Evolutionary conservation across 768 basidiomycete species (phyloP).

Genomic region (Tylopilus sp.): DNA sequence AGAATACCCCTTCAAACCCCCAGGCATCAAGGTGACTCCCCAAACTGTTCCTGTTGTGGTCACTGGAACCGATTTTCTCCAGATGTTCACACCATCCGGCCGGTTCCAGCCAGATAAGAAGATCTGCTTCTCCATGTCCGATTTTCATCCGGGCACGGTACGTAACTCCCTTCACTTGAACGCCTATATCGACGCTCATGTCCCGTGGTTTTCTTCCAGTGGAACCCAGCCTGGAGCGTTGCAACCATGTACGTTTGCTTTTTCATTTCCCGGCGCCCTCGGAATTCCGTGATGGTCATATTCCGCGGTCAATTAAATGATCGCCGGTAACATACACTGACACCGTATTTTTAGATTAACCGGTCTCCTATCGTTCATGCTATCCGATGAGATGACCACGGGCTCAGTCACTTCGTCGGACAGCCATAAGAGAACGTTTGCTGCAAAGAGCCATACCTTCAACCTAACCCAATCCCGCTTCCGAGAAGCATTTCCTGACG

Average conservation of each 20-base stretch:
- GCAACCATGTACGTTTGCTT: slow-evolving; percentile 74
- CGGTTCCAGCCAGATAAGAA: slow-evolving; percentile 90
- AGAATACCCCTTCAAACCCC: slow-evolving; percentile 96
- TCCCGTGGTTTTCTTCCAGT: no score
- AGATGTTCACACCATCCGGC: slow-evolving; percentile 92
- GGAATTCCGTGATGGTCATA: slow-evolving; percentile 10
- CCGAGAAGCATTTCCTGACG: slow-evolving; percentile 85
- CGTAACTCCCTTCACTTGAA: slow-evolving; percentile 30
- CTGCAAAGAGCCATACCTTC: slow-evolving; percentile 79
- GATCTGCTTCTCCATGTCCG: slow-evolving; percentile 98
- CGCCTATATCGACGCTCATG: slow-evolving; percentile 1
- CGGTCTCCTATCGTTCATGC: slow-evolving; percentile 91
- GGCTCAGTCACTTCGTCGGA: slow-evolving; percentile 83
- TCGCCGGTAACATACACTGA: slow-evolving; percentile 15
- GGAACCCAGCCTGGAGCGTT: slow-evolving; percentile 96
- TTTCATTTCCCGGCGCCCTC: neutral
- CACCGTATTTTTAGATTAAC: slow-evolving; percentile 59
- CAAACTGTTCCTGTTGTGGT: slow-evolving; percentile 1
- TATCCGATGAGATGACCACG: slow-evolving; percentile 95
- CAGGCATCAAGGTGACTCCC: slow-evolving; percentile 84
- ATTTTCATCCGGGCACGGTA: slow-evolving; percentile 88
- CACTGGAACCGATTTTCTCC: slow-evolving; percentile 9
- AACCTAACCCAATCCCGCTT: slow-evolving; percentile 80
- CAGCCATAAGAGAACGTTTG: slow-evolving; percentile 73
- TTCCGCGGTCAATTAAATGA: slow-evolving; percentile 10